Evolutionary conservation across 345 rosid genomes (phyloP), one percentile per base, ranked within the genome.

Genomic region (Citrus medica): DNA sequence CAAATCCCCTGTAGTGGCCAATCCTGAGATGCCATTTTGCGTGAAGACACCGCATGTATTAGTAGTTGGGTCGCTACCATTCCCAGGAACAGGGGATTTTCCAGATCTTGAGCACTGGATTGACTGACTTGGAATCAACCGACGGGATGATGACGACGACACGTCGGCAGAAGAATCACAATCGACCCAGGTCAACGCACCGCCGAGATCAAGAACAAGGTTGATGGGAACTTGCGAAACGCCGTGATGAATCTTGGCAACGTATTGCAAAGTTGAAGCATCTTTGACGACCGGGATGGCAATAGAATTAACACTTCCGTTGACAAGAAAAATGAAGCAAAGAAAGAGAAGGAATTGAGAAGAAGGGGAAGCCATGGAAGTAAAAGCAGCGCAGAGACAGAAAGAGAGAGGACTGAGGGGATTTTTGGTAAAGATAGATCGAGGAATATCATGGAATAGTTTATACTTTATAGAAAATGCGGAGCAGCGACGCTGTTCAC

Each of bases 171-270:
- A 83, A 28, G 90, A 84, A 28, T 79, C 75, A 77, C 92, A 88
- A 69, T 87, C 86, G 24, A 84, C 48, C 97, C 97, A 93, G 37
- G 87, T 77, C 76, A 83, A 76, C 2, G 88, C 70, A 59, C 91
- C 88, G 33, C 82, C 81, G 28, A 93, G 91, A 84, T 93, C 97
- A 6, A 93, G 51, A 14, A 91, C 88, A 40, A 90, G 91, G 5
- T 83, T 71, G 63, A 81, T 33, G 32, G 92, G 84, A 6, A 9
- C 51, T 7, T 64, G 72, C 0, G 88, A 75, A 72, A 53, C 77
- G 7, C 89, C 91, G 24, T 51, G 87, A 35, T 61, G 76, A 81
- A 89, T 82, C 40, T 68, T 73, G 74, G 97, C 79, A 55, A 93
- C 48, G 87, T 90, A 95, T 76, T 93, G 98, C 42, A 84, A 86